A percentile compares a stretch with the other conserved stretches of the same genome.
phyloP scores from a whole-genome alignment of 2,329 filamentous ascomycete species.

The Apiospora aurea region DNA sequence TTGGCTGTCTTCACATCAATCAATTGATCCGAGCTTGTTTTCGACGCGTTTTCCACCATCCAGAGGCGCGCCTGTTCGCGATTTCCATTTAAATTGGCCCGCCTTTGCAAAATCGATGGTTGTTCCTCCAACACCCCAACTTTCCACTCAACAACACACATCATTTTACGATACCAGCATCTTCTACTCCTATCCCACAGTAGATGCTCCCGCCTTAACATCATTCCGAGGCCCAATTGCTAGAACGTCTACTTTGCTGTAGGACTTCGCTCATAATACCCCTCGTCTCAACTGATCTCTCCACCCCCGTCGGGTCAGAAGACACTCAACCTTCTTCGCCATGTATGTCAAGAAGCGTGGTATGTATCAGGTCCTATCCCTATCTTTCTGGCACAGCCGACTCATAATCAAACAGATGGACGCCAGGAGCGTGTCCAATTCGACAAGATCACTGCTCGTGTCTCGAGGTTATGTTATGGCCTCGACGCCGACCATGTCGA shows the following conservation, averaged over 20 bases:
- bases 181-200: slow-evolving; percentile 6
- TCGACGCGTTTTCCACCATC: slow-evolving; percentile 2
- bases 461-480: slow-evolving; percentile 96
- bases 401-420: slow-evolving; percentile 71
- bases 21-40: slow-evolving; percentile 22
- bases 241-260: neutral
- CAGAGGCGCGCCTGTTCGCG: slow-evolving; percentile 12
- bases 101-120: slow-evolving; percentile 24
- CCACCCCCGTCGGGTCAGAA: slow-evolving; percentile 29
- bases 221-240: neutral
- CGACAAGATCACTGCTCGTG: slow-evolving; percentile 99
- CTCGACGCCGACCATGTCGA: slow-evolving; percentile 95
- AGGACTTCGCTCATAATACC: neutral
- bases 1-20: neutral
- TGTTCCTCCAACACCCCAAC: slow-evolving; percentile 24
- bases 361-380: slow-evolving; percentile 47
- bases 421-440: slow-evolving; percentile 99
- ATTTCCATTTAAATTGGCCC: slow-evolving; percentile 24
- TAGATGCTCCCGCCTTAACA: slow-evolving; percentile 7
- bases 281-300: slow-evolving; percentile 13
- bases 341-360: slow-evolving; percentile 72
- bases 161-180: neutral
- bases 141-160: slow-evolving; percentile 22
- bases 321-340: slow-evolving; percentile 41
- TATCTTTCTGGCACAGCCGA: slow-evolving; percentile 30